Conservation (phyloP, 176 grass and related monocot genomes). For the Eremochloa ophiuroides region DNA sequence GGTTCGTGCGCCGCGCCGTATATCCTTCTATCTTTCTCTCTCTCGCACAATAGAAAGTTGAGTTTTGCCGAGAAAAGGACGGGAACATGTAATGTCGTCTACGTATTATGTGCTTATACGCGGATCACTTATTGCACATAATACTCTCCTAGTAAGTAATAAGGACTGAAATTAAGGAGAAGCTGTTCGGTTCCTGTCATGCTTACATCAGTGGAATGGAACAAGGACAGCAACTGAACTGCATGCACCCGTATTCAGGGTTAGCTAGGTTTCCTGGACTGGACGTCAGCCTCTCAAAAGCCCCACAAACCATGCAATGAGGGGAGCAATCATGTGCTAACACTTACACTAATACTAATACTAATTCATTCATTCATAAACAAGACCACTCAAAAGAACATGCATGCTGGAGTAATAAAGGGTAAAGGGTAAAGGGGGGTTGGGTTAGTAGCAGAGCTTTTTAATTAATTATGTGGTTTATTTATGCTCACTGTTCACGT, state of each 20-base stretch:
- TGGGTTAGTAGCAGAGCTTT: neutral
- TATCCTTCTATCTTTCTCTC: neutral
- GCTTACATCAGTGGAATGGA: slow-evolving; percentile 3
- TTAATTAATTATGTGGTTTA: neutral
- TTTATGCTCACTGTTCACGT: slow-evolving; percentile 13
- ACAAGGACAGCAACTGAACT: neutral
- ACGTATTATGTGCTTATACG: neutral
- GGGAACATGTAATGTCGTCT: no score
- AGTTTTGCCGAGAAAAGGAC: neutral
- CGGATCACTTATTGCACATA: no score
- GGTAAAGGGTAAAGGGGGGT: neutral
- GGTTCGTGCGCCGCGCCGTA: neutral
- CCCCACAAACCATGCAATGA: no score
- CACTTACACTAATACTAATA: no score
- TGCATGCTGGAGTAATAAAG: no score
- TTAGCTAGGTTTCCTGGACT: no score
- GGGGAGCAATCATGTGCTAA: no score
- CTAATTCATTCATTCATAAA: no score
- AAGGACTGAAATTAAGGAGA: no score
- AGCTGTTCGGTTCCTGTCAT: slow-evolving; percentile 1
- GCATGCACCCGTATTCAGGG: neutral
- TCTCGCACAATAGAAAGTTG: neutral
- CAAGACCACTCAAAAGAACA: no score
- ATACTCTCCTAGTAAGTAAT: no score
- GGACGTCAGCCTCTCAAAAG: no score